Percentiles rank a stretch among this genome's conserved stretches.
These are phyloP conservation scores for Sarocladiaceae sp. DNA, from an alignment of 2,329 filamentous ascomycete genomes.

Conservation along the genomic window DNA sequence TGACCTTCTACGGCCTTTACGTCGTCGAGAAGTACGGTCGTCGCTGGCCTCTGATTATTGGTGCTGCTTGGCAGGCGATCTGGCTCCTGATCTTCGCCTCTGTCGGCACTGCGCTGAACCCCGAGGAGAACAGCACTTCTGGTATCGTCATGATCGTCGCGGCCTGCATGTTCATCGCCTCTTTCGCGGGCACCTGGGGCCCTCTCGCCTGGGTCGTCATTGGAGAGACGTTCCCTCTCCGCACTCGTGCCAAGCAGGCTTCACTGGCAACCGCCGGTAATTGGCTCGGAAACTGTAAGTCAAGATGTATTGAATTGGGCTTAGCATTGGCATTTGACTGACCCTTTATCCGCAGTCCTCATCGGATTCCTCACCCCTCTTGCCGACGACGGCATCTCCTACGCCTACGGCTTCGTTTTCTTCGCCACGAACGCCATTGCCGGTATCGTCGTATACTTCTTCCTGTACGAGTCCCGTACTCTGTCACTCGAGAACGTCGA, in stretches of 20 bases:
- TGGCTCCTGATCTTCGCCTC: conserved; percentile 61
- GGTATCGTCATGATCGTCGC: conserved; percentile 67
- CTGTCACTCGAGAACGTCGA: conserved; percentile 67
- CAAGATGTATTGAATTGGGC: too few relatives aligned
- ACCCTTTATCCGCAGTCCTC: conserved; percentile 41
- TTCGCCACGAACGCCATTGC: conserved; percentile 54
- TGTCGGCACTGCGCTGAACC: conserved; percentile 42
- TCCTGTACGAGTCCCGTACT: conserved; percentile 59
- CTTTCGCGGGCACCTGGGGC: conserved; percentile 64
- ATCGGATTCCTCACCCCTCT: conserved; percentile 64
- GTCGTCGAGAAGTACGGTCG: conserved; percentile 63
- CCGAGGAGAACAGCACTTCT: conserved; percentile 35
- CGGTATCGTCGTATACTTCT: conserved; percentile 59
- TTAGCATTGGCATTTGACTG: background rate
- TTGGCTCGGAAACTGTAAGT: conserved; percentile 53
- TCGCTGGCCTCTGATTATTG: conserved; percentile 60
- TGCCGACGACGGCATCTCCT: conserved; percentile 55
- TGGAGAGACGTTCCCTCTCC: conserved; percentile 57
- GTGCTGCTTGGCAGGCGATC: conserved; percentile 59
- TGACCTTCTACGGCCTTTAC: conserved; percentile 61
- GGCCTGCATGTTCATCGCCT: conserved; percentile 68
- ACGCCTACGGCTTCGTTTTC: conserved; percentile 61
- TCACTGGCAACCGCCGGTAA: conserved; percentile 48
- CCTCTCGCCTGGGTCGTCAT: conserved; percentile 64
- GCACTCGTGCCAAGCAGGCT: conserved; percentile 48